Evolutionary conservation across 1,284 basidiomycete species (phyloP).

Genomic region (Pyrrhoderma lamaoense): DNA sequence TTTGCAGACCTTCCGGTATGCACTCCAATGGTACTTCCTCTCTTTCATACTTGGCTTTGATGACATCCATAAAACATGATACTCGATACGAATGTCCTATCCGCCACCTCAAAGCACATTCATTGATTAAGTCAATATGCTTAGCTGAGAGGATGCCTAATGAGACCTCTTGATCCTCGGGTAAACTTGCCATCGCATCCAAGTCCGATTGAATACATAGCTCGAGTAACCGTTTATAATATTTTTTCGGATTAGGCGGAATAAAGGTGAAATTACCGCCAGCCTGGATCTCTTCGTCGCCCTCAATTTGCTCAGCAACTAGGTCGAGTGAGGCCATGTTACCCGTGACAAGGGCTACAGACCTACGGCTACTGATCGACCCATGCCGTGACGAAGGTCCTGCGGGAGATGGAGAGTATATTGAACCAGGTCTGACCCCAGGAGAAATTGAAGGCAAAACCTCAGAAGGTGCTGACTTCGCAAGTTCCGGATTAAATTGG

Average conservation of each 20-base stretch:
- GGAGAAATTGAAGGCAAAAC: constrained; percentile 35
- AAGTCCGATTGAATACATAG: constrained; percentile 82
- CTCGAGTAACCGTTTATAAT: constrained; percentile 80
- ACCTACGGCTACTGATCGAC: constrained; percentile 61
- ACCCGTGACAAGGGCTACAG: constrained; percentile 29
- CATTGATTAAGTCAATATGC: constrained; percentile 80
- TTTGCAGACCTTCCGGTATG: constrained; percentile 80
- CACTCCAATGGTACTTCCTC: constrained; percentile 93
- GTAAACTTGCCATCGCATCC: constrained; percentile 79
- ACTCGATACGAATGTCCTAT: constrained; percentile 75
- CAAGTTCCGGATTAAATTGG: constrained; percentile 79
- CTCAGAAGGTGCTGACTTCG: constrained; percentile 66
- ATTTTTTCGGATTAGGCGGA: constrained; percentile 80
- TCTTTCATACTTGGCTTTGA: constrained; percentile 82
- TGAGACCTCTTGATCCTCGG: constrained; percentile 94
- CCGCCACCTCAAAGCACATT: constrained; percentile 87
- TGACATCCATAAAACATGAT: constrained; percentile 80
- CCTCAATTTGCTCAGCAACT: constrained; percentile 38
- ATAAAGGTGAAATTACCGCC: constrained; percentile 83
- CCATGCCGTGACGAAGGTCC: constrained; percentile 39
- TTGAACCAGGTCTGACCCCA: constrained; percentile 44
- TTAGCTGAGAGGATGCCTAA: constrained; percentile 82
- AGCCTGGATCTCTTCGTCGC: constrained; percentile 60
- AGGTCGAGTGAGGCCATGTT: constrained; percentile 28
- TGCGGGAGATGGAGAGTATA: constrained; percentile 38